phyloP scores from a whole-genome alignment of 805 yeast species.

The Hanseniaspora hatyaiensis region DNA sequence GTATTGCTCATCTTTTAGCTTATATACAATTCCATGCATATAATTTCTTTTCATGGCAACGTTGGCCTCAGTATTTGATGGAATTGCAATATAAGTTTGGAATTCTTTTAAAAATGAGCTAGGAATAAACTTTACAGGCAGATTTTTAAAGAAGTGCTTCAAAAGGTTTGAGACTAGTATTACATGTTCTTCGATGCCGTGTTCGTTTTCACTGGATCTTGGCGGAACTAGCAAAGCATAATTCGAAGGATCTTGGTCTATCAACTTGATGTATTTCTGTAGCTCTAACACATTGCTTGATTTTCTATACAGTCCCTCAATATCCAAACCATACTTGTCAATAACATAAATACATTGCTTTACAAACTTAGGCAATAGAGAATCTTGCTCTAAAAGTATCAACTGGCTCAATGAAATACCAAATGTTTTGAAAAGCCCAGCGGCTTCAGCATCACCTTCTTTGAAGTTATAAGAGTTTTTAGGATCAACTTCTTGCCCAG shows the following conservation, averaged over 20 bases:
- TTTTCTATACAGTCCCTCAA: slow-evolving; percentile 83
- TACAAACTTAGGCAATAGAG: slow-evolving; percentile 78
- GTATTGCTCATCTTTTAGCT: slow-evolving; percentile 87
- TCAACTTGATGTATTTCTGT: slow-evolving; percentile 56
- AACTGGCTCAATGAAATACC: slow-evolving; percentile 73
- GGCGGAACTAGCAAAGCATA: slow-evolving; percentile 44
- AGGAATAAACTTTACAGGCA: slow-evolving; percentile 50
- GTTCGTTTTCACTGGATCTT: slow-evolving; percentile 65
- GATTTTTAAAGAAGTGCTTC: slow-evolving; percentile 67
- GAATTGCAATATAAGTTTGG: slow-evolving; percentile 53
- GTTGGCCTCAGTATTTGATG: slow-evolving; percentile 34
- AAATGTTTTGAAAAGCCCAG: slow-evolving; percentile 42
- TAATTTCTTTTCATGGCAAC: slow-evolving; percentile 46
- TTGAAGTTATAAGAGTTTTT: slow-evolving; percentile 16
- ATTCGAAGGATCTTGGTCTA: slow-evolving; percentile 66
- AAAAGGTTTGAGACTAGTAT: slow-evolving; percentile 69
- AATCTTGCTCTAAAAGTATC: slow-evolving; percentile 69
- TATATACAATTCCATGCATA: slow-evolving; percentile 76
- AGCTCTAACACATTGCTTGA: slow-evolving; percentile 69
- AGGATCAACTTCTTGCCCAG: neutral
- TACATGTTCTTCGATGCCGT: slow-evolving; percentile 23
- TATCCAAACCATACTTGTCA: slow-evolving; percentile 69
- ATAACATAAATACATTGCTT: slow-evolving; percentile 77
- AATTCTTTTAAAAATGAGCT: slow-evolving; percentile 24
- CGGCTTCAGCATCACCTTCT: neutral